phyloP scores from a whole-genome alignment of 2,329 filamentous ascomycete species.

The Clonostachys rhizophaga region DNA sequence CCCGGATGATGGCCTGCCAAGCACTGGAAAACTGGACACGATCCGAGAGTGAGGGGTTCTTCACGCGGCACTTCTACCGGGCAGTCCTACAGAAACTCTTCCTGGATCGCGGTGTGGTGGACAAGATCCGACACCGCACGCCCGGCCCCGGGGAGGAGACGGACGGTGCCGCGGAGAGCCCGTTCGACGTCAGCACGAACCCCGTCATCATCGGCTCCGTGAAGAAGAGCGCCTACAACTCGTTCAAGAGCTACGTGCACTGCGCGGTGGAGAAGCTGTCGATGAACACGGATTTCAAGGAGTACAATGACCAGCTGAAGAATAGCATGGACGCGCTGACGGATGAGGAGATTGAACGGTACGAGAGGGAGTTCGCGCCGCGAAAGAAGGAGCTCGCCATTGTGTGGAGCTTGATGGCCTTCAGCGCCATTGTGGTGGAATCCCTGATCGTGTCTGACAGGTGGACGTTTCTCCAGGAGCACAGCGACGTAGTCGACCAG shows the following conservation, averaged over 20 bases:
- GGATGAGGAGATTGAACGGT: constrained; percentile 69
- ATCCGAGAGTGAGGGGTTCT: constrained; percentile 79
- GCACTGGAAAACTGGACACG: constrained; percentile 88
- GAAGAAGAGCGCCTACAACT: constrained; percentile 72
- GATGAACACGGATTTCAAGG: constrained; percentile 48
- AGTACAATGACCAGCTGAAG: constrained; percentile 55
- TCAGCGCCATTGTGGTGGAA: constrained; percentile 85
- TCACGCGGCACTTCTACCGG: constrained; percentile 89
- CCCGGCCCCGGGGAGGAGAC: constrained; percentile 4
- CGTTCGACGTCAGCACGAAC: constrained; percentile 58
- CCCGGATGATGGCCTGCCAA: constrained; percentile 97
- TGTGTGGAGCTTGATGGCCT: constrained; percentile 94
- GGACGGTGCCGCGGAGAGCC: constrained; percentile 21
- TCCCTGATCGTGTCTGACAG: constrained; percentile 86
- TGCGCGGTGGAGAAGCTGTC: constrained; percentile 76
- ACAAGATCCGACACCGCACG: constrained; percentile 43
- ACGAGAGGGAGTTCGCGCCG: constrained; percentile 59
- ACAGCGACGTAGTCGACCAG: constrained; percentile 61
- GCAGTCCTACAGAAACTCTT: constrained; percentile 90
- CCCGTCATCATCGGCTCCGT: constrained; percentile 86
- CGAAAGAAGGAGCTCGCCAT: constrained; percentile 79
- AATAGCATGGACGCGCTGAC: constrained; percentile 64
- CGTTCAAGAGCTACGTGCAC: constrained; percentile 72
- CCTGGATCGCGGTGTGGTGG: constrained; percentile 75
- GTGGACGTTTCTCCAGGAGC: constrained; percentile 82